phyloP scores from a whole-genome alignment of 2,329 filamentous ascomycete species.

The Fusarium continuum region DNA sequence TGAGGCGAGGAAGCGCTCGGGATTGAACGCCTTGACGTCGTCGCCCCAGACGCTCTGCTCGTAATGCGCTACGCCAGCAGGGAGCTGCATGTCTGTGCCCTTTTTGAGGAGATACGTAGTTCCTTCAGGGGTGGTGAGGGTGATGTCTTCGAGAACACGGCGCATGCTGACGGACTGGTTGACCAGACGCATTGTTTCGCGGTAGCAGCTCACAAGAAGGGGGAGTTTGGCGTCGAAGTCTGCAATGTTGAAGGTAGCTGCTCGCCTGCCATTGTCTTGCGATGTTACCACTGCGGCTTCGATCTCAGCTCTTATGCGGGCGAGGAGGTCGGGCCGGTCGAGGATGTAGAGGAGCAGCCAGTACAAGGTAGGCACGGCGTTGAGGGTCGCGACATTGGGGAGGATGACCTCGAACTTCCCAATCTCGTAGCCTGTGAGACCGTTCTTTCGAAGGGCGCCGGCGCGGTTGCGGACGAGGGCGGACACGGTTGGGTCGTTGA shows the following conservation, averaged over 20 bases:
- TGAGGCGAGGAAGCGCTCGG: slow-evolving; percentile 37
- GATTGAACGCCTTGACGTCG: slow-evolving; percentile 33
- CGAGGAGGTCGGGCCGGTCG: slow-evolving; percentile 39
- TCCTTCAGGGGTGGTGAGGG: slow-evolving; percentile 43
- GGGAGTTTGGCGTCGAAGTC: slow-evolving; percentile 52
- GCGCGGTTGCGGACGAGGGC: slow-evolving; percentile 45
- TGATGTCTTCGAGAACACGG: slow-evolving; percentile 53
- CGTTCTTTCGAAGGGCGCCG: slow-evolving; percentile 40
- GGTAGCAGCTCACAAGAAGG: slow-evolving; percentile 55
- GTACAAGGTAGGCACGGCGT: slow-evolving; percentile 51
- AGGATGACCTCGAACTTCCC: slow-evolving; percentile 47
- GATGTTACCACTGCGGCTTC: background rate
- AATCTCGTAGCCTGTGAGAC: slow-evolving; percentile 42
- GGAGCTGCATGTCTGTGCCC: slow-evolving; percentile 44
- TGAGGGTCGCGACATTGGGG: slow-evolving; percentile 44
- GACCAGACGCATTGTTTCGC: slow-evolving; percentile 55
- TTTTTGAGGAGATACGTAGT: slow-evolving; percentile 45
- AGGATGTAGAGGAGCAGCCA: slow-evolving; percentile 49
- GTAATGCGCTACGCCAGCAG: slow-evolving; percentile 39
- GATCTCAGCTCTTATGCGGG: slow-evolving; percentile 32
- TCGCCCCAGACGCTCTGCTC: slow-evolving; percentile 38
- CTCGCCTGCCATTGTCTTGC: background rate
- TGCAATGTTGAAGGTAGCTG: slow-evolving; percentile 48
- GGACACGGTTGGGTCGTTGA: slow-evolving; percentile 40
- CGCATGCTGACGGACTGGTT: slow-evolving; percentile 52